Evolutionary conservation across 306 rosid species (phyloP), one percentile per base, ranked within the genome.

Genomic region (Trifolium subterraneum): DNA sequence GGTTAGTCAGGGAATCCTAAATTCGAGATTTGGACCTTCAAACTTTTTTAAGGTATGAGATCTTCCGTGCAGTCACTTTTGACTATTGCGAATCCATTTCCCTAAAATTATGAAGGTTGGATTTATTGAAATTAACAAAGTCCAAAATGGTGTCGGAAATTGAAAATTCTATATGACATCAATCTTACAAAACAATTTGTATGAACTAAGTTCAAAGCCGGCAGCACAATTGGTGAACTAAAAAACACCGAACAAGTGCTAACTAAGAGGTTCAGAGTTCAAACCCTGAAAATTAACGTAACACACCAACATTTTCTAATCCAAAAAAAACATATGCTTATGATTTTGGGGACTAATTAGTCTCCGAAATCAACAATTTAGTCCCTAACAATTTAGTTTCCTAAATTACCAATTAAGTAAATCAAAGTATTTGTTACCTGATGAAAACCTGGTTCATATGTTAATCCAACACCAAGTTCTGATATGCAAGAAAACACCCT

Each of bases 381-480:
- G 39, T 36, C 39, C 39, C 39, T 36, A 1, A 36, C 18, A 47
- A 48, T n/a, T 48, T 48, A 2, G 9, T n/a, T n/a, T n/a, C 19
- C 3, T 0, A 47, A 8, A 51, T 18, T 12, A 50, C 3, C 27
- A 52, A 19, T 19, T 52, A 10, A 14, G 5, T 7, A 59, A 13
- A 59, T 59, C 18, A 13, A 25, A 59, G 7, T 25, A 74, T 19
- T 10, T 12, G 4, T 44, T 88, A 90, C 98, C 92, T 93, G 98
- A 73, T 93, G 98, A 65, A 93, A 93, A 18, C 97, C 98, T 1
- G 93, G 91, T 67, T 91, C 97, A n/a, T 68, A 80, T 4, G 93
- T 91, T 45, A 93, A 78, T 31, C 86, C 79, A 0, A 89, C 84
- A 15, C 98, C 98, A 4, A 93, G 87, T 79, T 93, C 98, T 7